These are phyloP conservation scores for Claviceps purpurea DNA, from an alignment of 2,329 filamentous ascomycete species.

Conservation along the genomic window DNA sequence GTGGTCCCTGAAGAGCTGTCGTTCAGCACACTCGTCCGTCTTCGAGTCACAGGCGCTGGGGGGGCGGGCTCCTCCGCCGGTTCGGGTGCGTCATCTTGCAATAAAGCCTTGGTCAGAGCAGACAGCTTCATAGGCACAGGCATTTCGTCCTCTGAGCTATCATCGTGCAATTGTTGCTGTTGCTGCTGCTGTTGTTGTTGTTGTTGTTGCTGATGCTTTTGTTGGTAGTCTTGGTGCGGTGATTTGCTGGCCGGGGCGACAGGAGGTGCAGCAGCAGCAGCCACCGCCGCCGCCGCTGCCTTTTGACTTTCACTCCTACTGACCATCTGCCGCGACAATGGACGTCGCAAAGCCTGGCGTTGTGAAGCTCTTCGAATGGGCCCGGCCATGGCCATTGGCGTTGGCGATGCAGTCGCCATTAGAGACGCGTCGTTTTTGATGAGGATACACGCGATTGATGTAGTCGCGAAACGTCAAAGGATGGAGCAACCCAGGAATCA, in stretches of 20 bases:
- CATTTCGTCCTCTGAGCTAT: constrained; percentile 91
- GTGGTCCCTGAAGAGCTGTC: constrained; percentile 25
- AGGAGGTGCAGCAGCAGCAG: constrained; percentile 11
- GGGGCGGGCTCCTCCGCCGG: constrained; percentile 22
- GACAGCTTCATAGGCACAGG: constrained; percentile 88
- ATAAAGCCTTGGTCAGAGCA: constrained; percentile 75
- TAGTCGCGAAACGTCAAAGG: background rate
- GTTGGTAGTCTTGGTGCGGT: constrained; percentile 17
- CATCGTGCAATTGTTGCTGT: constrained; percentile 40
- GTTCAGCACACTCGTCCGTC: constrained; percentile 34
- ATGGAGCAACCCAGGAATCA: constrained; percentile 11
- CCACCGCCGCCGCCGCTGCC: constrained; percentile 18
- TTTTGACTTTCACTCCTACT: constrained; percentile 33
- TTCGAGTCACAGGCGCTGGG: constrained; percentile 34
- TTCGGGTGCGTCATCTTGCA: constrained; percentile 49
- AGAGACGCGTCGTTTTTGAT: constrained; percentile 9
- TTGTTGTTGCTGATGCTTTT: too few relatives aligned
- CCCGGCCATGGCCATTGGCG: constrained; percentile 38
- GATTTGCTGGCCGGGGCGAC: constrained; percentile 20
- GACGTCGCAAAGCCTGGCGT: constrained; percentile 39
- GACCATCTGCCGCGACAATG: constrained; percentile 31
- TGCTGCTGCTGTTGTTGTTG: too few relatives aligned
- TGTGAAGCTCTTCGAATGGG: constrained; percentile 39
- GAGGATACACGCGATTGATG: background rate
- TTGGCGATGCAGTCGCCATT: constrained; percentile 43